Conservation (phyloP, 495 filamentous ascomycete genomes). For the Neurospora discreta region DNA sequence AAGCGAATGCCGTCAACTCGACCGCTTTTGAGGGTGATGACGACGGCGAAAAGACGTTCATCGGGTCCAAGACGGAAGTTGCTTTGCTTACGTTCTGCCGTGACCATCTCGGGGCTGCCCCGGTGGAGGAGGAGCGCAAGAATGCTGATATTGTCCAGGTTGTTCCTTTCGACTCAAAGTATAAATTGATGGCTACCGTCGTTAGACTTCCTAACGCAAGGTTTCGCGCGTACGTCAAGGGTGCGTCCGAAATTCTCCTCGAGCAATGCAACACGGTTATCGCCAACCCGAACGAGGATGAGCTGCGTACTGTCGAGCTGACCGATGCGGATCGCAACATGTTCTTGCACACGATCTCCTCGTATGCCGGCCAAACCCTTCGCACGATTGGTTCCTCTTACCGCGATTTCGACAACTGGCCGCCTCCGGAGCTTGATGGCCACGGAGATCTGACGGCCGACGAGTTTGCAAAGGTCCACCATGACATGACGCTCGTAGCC, state of each 20-base stretch:
- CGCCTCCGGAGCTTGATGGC: constrained; percentile 64
- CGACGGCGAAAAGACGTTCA: constrained; percentile 61
- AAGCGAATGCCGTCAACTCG: constrained; percentile 76
- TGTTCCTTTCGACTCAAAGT: constrained; percentile 73
- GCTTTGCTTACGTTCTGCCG: constrained; percentile 65
- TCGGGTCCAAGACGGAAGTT: constrained; percentile 87
- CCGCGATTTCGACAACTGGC: constrained; percentile 85
- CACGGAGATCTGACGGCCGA: constrained; percentile 52
- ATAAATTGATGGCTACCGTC: constrained; percentile 82
- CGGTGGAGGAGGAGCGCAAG: constrained; percentile 56
- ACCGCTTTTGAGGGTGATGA: constrained; percentile 80
- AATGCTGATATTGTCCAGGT: constrained; percentile 62
- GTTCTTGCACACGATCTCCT: constrained; percentile 54
- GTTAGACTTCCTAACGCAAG: constrained; percentile 52
- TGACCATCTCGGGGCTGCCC: constrained; percentile 61
- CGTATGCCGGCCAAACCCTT: constrained; percentile 72
- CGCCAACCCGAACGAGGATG: constrained; percentile 47
- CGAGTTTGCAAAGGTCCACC: constrained; percentile 60
- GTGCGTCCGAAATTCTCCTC: constrained; percentile 77
- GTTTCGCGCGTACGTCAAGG: constrained; percentile 68
- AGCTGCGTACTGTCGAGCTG: constrained; percentile 42
- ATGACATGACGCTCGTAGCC: constrained; percentile 68
- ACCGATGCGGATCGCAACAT: constrained; percentile 45
- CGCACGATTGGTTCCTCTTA: constrained; percentile 82
- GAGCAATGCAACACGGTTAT: constrained; percentile 58